Conservation (phyloP, 306 rosid species). For the Sicyos edulis region DNA sequence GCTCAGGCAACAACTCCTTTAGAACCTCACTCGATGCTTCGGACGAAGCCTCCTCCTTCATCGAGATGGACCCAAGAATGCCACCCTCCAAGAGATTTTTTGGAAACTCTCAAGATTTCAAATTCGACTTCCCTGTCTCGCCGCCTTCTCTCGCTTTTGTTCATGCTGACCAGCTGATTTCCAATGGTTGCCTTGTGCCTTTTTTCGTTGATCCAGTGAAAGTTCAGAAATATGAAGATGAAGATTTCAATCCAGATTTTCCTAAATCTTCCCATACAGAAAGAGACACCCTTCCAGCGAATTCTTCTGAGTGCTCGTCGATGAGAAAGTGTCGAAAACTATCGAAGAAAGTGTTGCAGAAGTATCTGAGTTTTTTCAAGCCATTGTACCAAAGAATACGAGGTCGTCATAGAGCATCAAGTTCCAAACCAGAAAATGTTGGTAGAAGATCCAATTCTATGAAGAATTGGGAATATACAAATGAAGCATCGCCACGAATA, state of each 20-base stretch:
- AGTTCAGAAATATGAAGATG: conserved; percentile 41
- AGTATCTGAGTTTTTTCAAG: conserved; percentile 67
- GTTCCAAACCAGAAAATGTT: conserved; percentile 40
- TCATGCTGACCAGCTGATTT: conserved; percentile 87
- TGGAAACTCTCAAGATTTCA: conserved; percentile 66
- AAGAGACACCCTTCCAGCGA: conserved; percentile 26
- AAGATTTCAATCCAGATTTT: conserved; percentile 27
- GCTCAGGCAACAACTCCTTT: conserved; percentile 50
- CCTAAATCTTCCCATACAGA: conserved; percentile 37
- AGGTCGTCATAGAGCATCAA: conserved; percentile 40
- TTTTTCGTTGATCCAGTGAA: conserved; percentile 65
- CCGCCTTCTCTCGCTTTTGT: conserved; percentile 54
- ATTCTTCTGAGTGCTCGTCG: conserved; percentile 45
- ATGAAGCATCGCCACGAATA: conserved; percentile 63
- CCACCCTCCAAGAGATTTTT: conserved; percentile 86
- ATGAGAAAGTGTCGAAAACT: conserved; percentile 59
- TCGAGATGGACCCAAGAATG: conserved; percentile 96
- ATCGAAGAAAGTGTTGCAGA: conserved; percentile 56
- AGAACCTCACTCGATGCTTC: conserved; percentile 63
- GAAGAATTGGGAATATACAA: conserved; percentile 50
- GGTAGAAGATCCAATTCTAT: conserved; percentile 42
- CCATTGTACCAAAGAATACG: conserved; percentile 67
- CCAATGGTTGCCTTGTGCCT: conserved; percentile 84
- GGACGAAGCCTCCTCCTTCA: conserved; percentile 83
- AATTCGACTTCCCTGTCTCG: conserved; percentile 72